These are phyloP conservation scores for Epichloe glyceriae DNA, from an alignment of 2,329 filamentous ascomycete species.

Conservation along the genomic window DNA sequence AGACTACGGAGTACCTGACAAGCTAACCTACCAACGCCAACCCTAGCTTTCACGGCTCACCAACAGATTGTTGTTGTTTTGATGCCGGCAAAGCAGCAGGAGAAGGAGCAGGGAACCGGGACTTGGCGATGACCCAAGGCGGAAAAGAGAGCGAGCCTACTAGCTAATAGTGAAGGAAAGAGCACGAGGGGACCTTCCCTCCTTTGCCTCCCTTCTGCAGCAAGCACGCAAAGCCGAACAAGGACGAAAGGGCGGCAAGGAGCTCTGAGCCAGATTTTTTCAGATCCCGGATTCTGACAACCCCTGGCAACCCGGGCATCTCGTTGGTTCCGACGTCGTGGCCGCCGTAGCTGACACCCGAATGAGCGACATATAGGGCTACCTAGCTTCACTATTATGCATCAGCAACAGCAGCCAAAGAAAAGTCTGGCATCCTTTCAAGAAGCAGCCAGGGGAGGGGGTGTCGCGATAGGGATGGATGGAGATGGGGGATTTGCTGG, in stretches of 20 bases:
- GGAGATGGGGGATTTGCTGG: neutral
- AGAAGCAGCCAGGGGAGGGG: neutral
- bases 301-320: neutral
- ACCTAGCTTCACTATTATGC: slow-evolving; percentile 3
- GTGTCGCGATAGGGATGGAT: neutral
- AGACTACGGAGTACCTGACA: no score
- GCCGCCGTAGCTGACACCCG: neutral
- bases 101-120: no score
- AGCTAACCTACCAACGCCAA: no score
- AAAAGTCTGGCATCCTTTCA: neutral
- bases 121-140: no score
- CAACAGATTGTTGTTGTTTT: no score
- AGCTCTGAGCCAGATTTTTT: neutral
- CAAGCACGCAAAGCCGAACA: neutral
- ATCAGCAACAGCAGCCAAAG: slow-evolving; percentile 2
- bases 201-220: neutral
- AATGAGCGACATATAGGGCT: slow-evolving; percentile 7
- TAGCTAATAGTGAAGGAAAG: no score
- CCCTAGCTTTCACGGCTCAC: no score
- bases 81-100: no score
- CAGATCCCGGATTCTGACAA: neutral
- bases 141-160: no score
- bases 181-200: no score
- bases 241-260: neutral
- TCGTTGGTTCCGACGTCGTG: slow-evolving; percentile 1